These are phyloP conservation scores for Penicillium pancosmium DNA, from an alignment of 495 filamentous ascomycete genomes.

Conservation along the genomic window DNA sequence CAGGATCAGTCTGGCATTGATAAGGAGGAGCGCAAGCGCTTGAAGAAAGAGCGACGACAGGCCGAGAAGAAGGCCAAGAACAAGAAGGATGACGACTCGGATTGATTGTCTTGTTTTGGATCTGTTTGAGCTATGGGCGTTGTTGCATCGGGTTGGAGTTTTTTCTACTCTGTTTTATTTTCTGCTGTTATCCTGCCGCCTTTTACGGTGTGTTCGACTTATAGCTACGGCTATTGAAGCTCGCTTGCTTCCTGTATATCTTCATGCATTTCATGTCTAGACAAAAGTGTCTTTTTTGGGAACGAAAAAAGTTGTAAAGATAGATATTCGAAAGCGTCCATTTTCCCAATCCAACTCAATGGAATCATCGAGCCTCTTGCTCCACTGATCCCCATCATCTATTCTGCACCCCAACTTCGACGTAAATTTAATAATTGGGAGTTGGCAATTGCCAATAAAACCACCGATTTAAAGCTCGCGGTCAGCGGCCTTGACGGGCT, in stretches of 20 bases:
- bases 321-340: slow-evolving; percentile 8
- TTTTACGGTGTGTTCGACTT: not conserved
- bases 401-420: not conserved
- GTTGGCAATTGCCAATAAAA: not conserved
- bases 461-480: slow-evolving; percentile 53
- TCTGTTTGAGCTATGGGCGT: slow-evolving; percentile 24
- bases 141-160: slow-evolving; percentile 39
- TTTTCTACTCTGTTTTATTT: slow-evolving; percentile 15
- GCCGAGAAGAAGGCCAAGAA: slow-evolving; percentile 49
- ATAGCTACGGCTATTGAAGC: slow-evolving; percentile 10
- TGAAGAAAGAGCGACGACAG: slow-evolving; percentile 53
- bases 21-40: slow-evolving; percentile 53
- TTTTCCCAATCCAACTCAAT: not conserved
- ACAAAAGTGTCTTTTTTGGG: slow-evolving; percentile 21
- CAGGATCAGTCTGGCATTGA: slow-evolving; percentile 29
- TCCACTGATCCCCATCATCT: not conserved
- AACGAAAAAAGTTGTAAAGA: not conserved
- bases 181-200: slow-evolving; percentile 7
- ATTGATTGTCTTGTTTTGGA: slow-evolving; percentile 23
- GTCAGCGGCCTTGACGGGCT: slow-evolving; percentile 58
- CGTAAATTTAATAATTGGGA: not conserved
- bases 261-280: slow-evolving; percentile 24
- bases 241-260: slow-evolving; percentile 15
- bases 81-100: slow-evolving; percentile 34
- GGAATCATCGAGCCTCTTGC: not conserved